Percentiles rank a stretch among this genome's conserved stretches.
Conservation (phyloP, 2,329 filamentous ascomycete species). For the Colletotrichum siamense region DNA sequence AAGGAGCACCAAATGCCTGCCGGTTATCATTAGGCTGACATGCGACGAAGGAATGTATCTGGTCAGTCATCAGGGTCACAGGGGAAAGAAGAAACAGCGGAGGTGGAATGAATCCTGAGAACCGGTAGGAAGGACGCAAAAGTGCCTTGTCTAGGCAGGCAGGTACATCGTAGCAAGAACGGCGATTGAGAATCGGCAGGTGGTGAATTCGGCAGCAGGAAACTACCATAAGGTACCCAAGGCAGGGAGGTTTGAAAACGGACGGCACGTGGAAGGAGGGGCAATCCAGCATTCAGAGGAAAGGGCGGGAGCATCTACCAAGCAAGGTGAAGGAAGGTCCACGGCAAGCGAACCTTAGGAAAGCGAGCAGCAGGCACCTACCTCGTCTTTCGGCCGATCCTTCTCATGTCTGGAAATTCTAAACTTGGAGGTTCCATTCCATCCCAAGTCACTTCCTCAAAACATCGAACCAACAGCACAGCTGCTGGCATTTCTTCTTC, state of each 20-base stretch:
- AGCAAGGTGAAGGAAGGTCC: background rate
- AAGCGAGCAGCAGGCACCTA: background rate
- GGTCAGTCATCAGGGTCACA: background rate
- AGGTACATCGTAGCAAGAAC: background rate
- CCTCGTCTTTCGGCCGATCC: background rate
- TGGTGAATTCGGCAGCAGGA: background rate
- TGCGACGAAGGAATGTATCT: background rate
- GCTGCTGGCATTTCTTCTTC: background rate
- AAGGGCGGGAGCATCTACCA: no score
- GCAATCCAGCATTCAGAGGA: no score
- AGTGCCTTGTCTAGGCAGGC: background rate
- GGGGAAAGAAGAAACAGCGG: background rate
- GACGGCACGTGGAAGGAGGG: no score
- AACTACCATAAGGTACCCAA: background rate
- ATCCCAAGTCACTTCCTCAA: background rate
- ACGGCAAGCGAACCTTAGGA: background rate
- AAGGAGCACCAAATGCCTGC: no score
- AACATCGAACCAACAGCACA: background rate
- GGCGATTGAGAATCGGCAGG: background rate
- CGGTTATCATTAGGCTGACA: no score
- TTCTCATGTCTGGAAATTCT: background rate
- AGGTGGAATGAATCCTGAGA: background rate
- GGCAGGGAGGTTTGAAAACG: no score
- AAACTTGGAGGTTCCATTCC: background rate
- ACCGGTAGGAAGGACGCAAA: background rate